phyloP scores from a whole-genome alignment of 805 yeast species.

The Monosporozyma aerobia region DNA sequence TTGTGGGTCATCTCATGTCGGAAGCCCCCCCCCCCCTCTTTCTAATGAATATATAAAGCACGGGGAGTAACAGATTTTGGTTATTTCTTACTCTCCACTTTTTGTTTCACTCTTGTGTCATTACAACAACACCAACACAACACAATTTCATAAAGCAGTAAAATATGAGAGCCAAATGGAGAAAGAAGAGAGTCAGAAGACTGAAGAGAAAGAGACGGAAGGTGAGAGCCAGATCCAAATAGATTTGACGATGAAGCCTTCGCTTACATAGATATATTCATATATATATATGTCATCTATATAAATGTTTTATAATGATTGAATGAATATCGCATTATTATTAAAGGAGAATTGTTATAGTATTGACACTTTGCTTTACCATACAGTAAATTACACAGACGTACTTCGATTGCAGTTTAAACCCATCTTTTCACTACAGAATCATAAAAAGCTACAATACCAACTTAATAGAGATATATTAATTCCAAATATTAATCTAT shows the following conservation, averaged over 20 bases:
- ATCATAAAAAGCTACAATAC: background rate
- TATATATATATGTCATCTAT: background rate
- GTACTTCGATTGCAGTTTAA: no score
- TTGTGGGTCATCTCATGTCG: no score
- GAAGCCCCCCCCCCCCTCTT: no score
- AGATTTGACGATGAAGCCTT: conserved; percentile 38
- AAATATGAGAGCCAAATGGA: conserved; percentile 94
- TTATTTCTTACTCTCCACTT: background rate
- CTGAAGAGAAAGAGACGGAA: conserved; percentile 99
- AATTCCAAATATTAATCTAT: background rate
- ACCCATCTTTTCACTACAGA: no score
- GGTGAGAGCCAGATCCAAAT: conserved; percentile 99
- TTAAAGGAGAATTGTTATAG: background rate
- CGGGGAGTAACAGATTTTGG: no score
- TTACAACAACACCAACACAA: background rate
- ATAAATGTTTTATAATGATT: background rate
- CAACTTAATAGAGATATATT: background rate
- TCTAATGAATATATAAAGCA: no score
- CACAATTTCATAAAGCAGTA: background rate
- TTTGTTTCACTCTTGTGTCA: background rate
- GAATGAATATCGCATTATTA: background rate
- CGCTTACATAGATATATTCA: background rate
- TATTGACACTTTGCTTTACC: no score
- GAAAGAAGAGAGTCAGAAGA: conserved; percentile 95
- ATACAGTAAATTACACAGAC: no score